Percentiles rank a stretch among this genome's conserved stretches.
Conservation (phyloP, 2,329 filamentous ascomycete species). For the Fusarium subglutinans region DNA sequence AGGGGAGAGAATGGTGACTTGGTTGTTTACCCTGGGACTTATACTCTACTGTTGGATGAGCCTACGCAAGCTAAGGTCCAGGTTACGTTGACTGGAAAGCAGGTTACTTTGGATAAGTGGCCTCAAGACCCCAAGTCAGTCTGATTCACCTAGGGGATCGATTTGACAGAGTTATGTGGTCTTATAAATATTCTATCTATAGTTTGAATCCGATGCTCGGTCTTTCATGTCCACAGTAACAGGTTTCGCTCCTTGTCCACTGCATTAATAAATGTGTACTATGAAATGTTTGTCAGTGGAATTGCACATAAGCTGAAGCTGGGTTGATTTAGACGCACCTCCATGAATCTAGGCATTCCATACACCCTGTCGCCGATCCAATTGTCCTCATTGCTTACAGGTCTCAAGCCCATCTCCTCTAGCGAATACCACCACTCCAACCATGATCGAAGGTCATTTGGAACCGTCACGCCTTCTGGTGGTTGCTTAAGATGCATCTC, state of each 20-base stretch:
- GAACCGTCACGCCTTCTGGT: background rate
- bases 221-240: background rate
- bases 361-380: background rate
- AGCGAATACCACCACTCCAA: background rate
- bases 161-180: fast-evolving
- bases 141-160: fast-evolving
- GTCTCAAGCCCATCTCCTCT: background rate
- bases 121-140: background rate
- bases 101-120: background rate
- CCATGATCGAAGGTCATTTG: background rate
- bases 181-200: background rate
- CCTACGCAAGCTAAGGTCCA: background rate
- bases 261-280: background rate
- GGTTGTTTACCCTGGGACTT: background rate
- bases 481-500: background rate
- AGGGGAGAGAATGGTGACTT: background rate
- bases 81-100: background rate
- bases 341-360: background rate
- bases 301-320: fast-evolving
- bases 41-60: constrained; percentile 1
- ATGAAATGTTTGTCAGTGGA: fast-evolving
- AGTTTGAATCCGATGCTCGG: fast-evolving
- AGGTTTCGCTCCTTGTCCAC: background rate
- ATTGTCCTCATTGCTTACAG: background rate
- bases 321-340: background rate